These are phyloP conservation scores for Ascochyta clinopodiicola DNA, from an alignment of 2,329 filamentous ascomycete genomes.

Conservation along the genomic window DNA sequence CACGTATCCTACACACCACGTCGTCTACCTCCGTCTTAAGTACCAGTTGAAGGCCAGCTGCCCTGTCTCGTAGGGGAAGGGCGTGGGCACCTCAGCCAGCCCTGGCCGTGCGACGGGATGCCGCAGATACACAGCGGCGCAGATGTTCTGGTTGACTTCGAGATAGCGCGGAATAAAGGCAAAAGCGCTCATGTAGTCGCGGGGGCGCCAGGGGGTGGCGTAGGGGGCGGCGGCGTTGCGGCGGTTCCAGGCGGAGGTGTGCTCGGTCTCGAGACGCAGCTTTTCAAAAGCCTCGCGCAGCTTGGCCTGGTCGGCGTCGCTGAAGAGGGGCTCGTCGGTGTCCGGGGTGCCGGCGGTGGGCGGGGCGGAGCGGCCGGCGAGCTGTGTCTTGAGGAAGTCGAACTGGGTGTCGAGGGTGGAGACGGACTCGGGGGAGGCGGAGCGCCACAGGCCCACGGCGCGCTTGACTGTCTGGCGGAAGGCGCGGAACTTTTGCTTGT, in stretches of 20 bases:
- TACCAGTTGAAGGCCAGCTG: slow-evolving; percentile 96
- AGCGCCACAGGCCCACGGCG: slow-evolving; percentile 63
- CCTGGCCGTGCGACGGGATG: slow-evolving; percentile 91
- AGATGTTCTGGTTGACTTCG: slow-evolving; percentile 97
- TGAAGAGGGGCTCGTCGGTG: slow-evolving; percentile 29
- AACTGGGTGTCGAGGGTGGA: slow-evolving; percentile 54
- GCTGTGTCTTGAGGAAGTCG: slow-evolving; percentile 51
- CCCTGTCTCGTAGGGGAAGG: slow-evolving; percentile 72
- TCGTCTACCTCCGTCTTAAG: slow-evolving; percentile 72
- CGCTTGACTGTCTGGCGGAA: slow-evolving; percentile 71
- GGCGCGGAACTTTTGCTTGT: slow-evolving; percentile 77
- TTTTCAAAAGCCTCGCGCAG: slow-evolving; percentile 65
- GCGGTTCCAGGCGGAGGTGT: slow-evolving; percentile 65
- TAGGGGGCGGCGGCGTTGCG: slow-evolving; percentile 71
- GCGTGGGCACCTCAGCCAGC: slow-evolving; percentile 75
- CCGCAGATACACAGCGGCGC: slow-evolving; percentile 90
- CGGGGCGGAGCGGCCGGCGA: slow-evolving; percentile 21
- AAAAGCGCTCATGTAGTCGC: slow-evolving; percentile 87
- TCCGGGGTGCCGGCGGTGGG: slow-evolving; percentile 1
- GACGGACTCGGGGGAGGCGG: slow-evolving; percentile 52
- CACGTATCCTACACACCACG: too few relatives aligned
- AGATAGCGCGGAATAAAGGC: slow-evolving; percentile 94
- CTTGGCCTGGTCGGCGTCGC: slow-evolving; percentile 62
- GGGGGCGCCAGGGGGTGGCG: slow-evolving; percentile 85
- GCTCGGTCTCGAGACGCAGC: slow-evolving; percentile 75